Evolutionary conservation across 2,329 filamentous ascomycete genomes (phyloP), one percentile per base, ranked within the genome.

Genomic region (Alternaria consortialis): DNA sequence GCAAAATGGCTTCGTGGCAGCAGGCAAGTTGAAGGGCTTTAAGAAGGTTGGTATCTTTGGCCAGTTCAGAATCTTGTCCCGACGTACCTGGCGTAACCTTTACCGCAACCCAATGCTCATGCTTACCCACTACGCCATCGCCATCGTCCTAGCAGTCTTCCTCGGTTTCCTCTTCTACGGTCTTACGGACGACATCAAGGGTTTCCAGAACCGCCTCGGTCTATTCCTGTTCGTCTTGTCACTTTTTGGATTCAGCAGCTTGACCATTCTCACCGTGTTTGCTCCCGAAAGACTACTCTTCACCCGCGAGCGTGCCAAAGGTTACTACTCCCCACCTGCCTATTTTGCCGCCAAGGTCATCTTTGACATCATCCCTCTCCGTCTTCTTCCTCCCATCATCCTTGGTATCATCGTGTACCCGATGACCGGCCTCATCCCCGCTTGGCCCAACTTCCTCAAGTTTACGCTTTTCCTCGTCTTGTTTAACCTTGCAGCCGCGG

Each of bases 21-120:
- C 86, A 8, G 87, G 93, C 68, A 81, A 80, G 62, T 88, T 94
- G 63, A 91, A 88, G 74, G 91, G 92, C 17, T 97, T 96, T 79
- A 87, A 88, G 58, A 92, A 95, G 60, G 86, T 97, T 58, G 89
- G 94, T 47, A 89, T 94, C 67, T 72, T 86, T 8, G 86, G 90
- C 43, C 95, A 99, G 78, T 98, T 99, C 79, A 75, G 90, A 56
- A 97, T 99, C 69, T 84, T 99, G 12, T 97, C 94, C 0, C 86
- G 89, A 71, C 88, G 95, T 46, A 99, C 95, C 0, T 99, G 94
- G 94, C 93, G 91, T 75, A 99, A 99, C 75, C 85, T 99, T 7
- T 98, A 99, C 82, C 90, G 95, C 58, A 97, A 99, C 77, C 95
- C 95, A 1, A 94, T 98, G 87, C 84, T 99, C 61, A 99, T 99